Evolutionary conservation across 768 basidiomycete genomes (phyloP), one percentile per base, ranked within the genome.

Genomic region (Boletus huronensis): DNA sequence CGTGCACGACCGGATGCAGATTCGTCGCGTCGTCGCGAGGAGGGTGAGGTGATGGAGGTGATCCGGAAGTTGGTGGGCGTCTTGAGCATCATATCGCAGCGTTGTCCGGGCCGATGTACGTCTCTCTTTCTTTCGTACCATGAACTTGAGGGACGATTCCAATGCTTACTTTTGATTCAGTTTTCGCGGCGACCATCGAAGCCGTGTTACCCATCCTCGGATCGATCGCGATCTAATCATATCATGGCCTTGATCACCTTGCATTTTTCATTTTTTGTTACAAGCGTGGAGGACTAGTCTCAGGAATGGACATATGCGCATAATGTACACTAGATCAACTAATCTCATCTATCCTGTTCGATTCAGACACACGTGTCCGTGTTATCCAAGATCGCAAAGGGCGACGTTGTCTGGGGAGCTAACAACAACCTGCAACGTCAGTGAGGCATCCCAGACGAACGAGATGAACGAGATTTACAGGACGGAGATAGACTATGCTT

Each of bases 391-490:
- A 68, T 59, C 21, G 67, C 58, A 40, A 67, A 69, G 1, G 64
- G 66, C 6, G 67, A 69, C 3, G 65, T 52, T 1, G 60, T 35
- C 31, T 62, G 67, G 10, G 67, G 62, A 28, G 66, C 66, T 67
- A 55, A 25, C 34, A 19, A 40, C 5, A 26, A 21, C 34, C 48
- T 21, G 5, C 17, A 0, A 7, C 9, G 50, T 64, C 51, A 64
- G 55, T 19, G 16, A 25, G 3, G 1, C 3, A 11, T 44, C 10
- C n/a, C 26, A 9, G 0, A 26, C 8, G 31, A 14, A 28, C 1
- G 13, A 23, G 8, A 11, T 13, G 19, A 3, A 21, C 21, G 25
- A 32, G 6, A 55, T 51, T 16, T 40, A 70, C 68, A 57, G 6
- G 70, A 55, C 0, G 70, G 68, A 0, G 68, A 70, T 19, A 66